Evolutionary conservation across 192 early-diverging fungal genomes (phyloP).

Genomic region (Mortierella hygrophila): DNA sequence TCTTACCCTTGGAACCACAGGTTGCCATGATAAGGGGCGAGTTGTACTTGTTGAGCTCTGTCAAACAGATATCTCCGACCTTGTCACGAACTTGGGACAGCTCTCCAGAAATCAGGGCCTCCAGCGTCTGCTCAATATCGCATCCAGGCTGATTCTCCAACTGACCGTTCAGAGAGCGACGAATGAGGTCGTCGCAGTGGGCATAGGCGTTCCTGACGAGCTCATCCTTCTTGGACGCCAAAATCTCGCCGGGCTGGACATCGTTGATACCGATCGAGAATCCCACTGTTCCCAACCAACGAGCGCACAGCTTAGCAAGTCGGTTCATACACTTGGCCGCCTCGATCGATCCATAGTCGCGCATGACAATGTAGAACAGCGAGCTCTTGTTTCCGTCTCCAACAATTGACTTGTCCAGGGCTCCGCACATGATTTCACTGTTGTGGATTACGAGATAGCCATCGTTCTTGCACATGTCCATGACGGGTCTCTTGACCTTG

Average conservation of each 20-base stretch:
- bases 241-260: conserved; percentile 88
- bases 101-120: conserved; percentile 87
- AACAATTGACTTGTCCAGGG: conserved; percentile 94
- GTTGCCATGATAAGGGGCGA: conserved; percentile 98
- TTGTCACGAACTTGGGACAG: conserved; percentile 93
- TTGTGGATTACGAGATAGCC: conserved; percentile 92
- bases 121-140: conserved; percentile 89
- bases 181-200: conserved; percentile 88
- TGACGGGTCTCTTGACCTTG: conserved; percentile 68
- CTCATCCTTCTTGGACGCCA: conserved; percentile 83
- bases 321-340: conserved; percentile 96
- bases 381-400: conserved; percentile 97
- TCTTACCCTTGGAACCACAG: conserved; percentile 96
- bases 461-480: conserved; percentile 90
- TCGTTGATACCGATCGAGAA: conserved; percentile 99
- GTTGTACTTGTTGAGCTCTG: conserved; percentile 94
- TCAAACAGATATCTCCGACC: conserved; percentile 91
- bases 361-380: conserved; percentile 92
- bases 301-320: conserved; percentile 91
- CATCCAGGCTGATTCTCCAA: conserved; percentile 90
- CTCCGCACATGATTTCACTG: conserved; percentile 95
- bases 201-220: conserved; percentile 85
- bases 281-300: conserved; percentile 88
- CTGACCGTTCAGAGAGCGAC: conserved; percentile 72
- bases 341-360: conserved; percentile 89